Conservation (phyloP, 2,329 filamentous ascomycete genomes). For the Cytospora piceae region DNA sequence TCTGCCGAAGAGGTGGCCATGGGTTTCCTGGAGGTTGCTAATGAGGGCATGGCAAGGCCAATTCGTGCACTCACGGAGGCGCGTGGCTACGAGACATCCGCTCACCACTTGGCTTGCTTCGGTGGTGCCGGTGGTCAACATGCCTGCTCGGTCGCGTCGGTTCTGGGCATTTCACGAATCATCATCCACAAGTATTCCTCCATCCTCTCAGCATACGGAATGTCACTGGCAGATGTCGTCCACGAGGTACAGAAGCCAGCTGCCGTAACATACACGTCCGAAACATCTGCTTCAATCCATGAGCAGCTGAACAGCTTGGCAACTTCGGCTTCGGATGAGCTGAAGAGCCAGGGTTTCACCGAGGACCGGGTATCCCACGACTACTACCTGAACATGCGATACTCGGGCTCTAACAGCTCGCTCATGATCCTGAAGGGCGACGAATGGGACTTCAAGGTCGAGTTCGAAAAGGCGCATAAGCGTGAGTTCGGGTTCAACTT, state of each 20-base stretch:
- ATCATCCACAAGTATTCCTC: constrained; percentile 43
- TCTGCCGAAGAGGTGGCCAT: constrained; percentile 51
- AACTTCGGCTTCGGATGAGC: constrained; percentile 40
- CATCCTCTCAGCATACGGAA: constrained; percentile 46
- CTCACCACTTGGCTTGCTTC: constrained; percentile 42
- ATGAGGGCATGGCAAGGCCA: constrained; percentile 72
- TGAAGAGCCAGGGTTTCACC: constrained; percentile 48
- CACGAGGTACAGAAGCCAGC: constrained; percentile 41
- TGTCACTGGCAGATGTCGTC: constrained; percentile 44
- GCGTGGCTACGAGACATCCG: constrained; percentile 40
- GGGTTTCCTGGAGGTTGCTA: constrained; percentile 73
- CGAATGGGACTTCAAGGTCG: constrained; percentile 39
- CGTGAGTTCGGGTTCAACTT: constrained; percentile 48
- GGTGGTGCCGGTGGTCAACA: constrained; percentile 44
- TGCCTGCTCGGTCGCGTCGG: constrained; percentile 43
- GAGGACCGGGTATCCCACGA: constrained; percentile 47
- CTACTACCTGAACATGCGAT: constrained; percentile 49
- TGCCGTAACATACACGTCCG: constrained; percentile 33
- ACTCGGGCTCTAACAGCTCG: constrained; percentile 47
- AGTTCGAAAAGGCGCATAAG: constrained; percentile 43
- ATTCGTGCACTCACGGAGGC: constrained; percentile 68
- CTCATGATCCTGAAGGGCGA: constrained; percentile 44
- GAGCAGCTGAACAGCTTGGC: constrained; percentile 33
- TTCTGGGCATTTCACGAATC: constrained; percentile 42
- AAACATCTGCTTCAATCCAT: constrained; percentile 30